Evolutionary conservation across 179 eudicot species (phyloP).

Genomic region (Beta corolliflora): DNA sequence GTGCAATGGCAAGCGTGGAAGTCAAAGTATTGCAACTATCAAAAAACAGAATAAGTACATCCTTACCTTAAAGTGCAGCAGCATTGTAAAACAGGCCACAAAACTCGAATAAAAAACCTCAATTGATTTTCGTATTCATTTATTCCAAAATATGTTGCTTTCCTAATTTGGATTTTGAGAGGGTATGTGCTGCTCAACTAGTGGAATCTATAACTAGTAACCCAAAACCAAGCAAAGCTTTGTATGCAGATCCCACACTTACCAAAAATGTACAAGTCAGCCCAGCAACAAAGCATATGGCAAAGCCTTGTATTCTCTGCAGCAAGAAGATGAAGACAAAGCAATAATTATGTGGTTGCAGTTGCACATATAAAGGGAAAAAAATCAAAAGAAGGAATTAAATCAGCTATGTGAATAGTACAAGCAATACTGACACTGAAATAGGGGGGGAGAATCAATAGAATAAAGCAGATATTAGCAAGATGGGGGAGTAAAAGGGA

Average conservation of each 20-base stretch:
- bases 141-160: neutral
- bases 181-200: no score
- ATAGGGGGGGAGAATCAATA: no score
- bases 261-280: conserved; percentile 88
- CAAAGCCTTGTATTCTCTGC: conserved; percentile 94
- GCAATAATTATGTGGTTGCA: neutral
- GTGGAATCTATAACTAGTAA: neutral
- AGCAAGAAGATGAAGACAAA: conserved; percentile 21
- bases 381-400: neutral
- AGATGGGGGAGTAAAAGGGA: no score
- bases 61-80: neutral
- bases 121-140: neutral
- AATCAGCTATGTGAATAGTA: neutral
- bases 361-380: neutral
- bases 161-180: no score
- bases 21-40: no score
- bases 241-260: conserved; percentile 32
- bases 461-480: neutral
- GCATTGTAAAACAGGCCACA: neutral
- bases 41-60: no score
- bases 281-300: conserved; percentile 83
- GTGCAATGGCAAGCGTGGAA: no score
- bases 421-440: no score
- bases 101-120: neutral
- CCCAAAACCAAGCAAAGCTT: neutral